Conservation (phyloP, 208 protist species). For the Trypanosoma avium region DNA sequence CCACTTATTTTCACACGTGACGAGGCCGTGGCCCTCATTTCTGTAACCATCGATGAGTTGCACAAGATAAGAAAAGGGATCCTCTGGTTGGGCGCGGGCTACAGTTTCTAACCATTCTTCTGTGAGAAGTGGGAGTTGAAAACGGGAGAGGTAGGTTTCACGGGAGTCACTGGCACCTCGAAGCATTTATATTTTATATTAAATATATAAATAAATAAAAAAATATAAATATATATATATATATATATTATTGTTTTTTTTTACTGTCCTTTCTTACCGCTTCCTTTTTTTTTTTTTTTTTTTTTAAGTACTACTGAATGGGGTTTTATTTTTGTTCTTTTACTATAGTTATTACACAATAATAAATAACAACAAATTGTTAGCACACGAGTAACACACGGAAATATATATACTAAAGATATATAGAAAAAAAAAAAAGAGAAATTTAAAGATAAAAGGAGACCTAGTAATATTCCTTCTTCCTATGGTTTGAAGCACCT, state of each 20-base stretch:
- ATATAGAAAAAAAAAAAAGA: neutral
- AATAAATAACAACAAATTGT: no score
- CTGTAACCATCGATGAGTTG: slow-evolving; percentile 49
- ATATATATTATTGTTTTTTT: no score
- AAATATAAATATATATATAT: slow-evolving; percentile 14
- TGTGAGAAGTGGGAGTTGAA: slow-evolving; percentile 57
- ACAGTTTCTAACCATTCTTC: slow-evolving; percentile 64
- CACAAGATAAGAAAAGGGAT: slow-evolving; percentile 71
- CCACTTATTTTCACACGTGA: slow-evolving; percentile 77
- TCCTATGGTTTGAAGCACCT: no score
- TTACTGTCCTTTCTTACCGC: no score
- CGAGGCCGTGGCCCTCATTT: slow-evolving; percentile 52
- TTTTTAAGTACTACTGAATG: no score
- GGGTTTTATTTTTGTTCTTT: no score
- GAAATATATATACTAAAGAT: no score
- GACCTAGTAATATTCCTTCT: no score
- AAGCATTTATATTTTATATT: slow-evolving; percentile 1
- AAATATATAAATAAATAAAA: neutral
- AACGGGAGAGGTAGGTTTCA: slow-evolving; percentile 62
- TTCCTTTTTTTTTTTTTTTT: no score
- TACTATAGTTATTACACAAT: no score
- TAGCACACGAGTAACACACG: no score
- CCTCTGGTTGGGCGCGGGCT: slow-evolving; percentile 40
- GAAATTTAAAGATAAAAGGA: slow-evolving; percentile 2
- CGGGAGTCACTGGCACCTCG: slow-evolving; percentile 19